phyloP scores from a whole-genome alignment of 768 basidiomycete species.

The Psilocybe tampanensis region DNA sequence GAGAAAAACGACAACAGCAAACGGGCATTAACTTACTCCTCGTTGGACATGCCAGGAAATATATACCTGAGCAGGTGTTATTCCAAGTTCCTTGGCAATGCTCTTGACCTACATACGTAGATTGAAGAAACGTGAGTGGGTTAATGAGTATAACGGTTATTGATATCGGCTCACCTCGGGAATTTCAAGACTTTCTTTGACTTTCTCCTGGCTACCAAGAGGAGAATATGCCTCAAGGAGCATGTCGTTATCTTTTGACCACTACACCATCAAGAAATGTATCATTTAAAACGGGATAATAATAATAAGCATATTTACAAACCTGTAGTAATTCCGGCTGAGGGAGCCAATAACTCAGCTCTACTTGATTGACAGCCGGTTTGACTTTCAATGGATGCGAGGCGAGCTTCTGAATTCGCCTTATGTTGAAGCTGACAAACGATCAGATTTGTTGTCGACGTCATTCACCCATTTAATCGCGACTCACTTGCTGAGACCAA shows the following conservation, averaged over 20 bases:
- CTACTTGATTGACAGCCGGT: slow-evolving; percentile 78
- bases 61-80: slow-evolving; percentile 76
- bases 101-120: slow-evolving; percentile 43
- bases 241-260: slow-evolving; percentile 65
- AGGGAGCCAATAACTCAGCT: slow-evolving; percentile 77
- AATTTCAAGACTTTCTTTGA: slow-evolving; percentile 56
- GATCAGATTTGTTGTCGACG: slow-evolving; percentile 17
- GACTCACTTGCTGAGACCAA: slow-evolving; percentile 82
- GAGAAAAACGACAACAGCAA: neutral
- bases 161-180: slow-evolving; percentile 45
- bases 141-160: neutral
- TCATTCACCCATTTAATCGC: neutral
- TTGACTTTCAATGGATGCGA: slow-evolving; percentile 59
- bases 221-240: slow-evolving; percentile 81
- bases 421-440: slow-evolving; percentile 27
- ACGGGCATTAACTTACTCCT: slow-evolving; percentile 50
- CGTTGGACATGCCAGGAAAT: slow-evolving; percentile 80
- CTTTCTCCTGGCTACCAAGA: slow-evolving; percentile 62
- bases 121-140: too few relatives aligned
- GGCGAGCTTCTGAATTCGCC: slow-evolving; percentile 61
- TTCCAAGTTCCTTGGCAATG: slow-evolving; percentile 62
- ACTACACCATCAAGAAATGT: slow-evolving; percentile 38
- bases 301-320: neutral
- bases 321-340: slow-evolving; percentile 70
- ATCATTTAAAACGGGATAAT: neutral